These are phyloP conservation scores for Pyrenochaeta sp. DNA, from an alignment of 2,329 filamentous ascomycete species.

Conservation along the genomic window DNA sequence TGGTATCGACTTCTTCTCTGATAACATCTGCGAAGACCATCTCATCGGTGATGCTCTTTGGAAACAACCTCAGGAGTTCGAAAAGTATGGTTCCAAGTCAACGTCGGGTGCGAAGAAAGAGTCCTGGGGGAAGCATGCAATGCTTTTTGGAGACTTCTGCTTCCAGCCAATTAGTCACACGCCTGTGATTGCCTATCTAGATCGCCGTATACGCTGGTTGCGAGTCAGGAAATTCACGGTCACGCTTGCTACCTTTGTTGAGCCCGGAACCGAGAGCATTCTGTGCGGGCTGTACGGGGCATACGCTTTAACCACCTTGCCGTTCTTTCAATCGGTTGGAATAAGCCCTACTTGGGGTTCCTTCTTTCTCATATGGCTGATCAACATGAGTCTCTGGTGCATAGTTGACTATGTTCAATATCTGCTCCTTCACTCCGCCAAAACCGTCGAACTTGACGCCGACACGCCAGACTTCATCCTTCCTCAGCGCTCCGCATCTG, in stretches of 20 bases:
- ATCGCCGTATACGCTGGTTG: conserved; percentile 85
- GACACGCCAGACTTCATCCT: conserved; percentile 77
- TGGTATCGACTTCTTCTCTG: conserved; percentile 91
- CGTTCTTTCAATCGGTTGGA: conserved; percentile 65
- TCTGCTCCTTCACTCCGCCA: conserved; percentile 74
- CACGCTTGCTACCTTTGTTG: conserved; percentile 83
- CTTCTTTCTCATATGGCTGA: conserved; percentile 71
- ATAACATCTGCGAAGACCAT: conserved; percentile 98
- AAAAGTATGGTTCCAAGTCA: conserved; percentile 31
- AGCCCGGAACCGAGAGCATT: conserved; percentile 89
- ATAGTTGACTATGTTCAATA: conserved; percentile 77
- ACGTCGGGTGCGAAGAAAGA: conserved; percentile 38
- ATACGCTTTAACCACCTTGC: conserved; percentile 77
- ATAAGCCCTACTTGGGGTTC: conserved; percentile 72
- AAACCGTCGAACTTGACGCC: conserved; percentile 73
- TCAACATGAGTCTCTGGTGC: conserved; percentile 75
- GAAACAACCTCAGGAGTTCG: conserved; percentile 61
- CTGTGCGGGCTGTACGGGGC: conserved; percentile 82
- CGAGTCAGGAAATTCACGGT: conserved; percentile 96
- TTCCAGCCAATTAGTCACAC: conserved; percentile 89
- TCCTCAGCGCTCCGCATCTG: conserved; percentile 50
- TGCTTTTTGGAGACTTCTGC: conserved; percentile 85
- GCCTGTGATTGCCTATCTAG: conserved; percentile 77
- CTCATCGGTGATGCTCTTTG: conserved; percentile 92
- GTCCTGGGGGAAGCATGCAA: conserved; percentile 76